These are phyloP conservation scores for Syzygium grande DNA, from an alignment of 345 rosid species.

Conservation along the genomic window DNA sequence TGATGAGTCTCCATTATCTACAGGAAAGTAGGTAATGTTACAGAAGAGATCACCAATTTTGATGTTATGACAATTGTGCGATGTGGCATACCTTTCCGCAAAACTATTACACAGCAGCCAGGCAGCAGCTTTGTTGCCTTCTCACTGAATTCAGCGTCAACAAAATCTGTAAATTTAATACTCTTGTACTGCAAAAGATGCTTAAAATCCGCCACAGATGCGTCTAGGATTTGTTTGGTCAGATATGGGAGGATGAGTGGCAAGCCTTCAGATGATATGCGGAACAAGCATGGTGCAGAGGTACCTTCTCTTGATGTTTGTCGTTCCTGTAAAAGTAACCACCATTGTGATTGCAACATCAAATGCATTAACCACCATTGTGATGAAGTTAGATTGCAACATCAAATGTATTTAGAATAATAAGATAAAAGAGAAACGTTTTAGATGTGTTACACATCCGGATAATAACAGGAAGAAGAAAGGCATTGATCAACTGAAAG, in stretches of 20 bases:
- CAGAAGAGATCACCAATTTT: background rate
- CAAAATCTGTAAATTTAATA: constrained; percentile 63
- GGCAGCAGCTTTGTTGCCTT: constrained; percentile 64
- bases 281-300: constrained; percentile 62
- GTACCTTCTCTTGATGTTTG: constrained; percentile 84
- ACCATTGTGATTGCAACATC: background rate
- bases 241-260: constrained; percentile 81
- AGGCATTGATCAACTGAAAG: background rate
- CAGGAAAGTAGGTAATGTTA: background rate
- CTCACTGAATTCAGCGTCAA: constrained; percentile 52
- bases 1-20: constrained; percentile 27
- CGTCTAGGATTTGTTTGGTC: constrained; percentile 67
- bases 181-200: constrained; percentile 74
- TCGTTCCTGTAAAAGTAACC: constrained; percentile 43
- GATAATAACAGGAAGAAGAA: background rate
- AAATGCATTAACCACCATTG: background rate
- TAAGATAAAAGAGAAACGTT: background rate
- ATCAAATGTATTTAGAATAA: background rate
- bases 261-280: constrained; percentile 94
- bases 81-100: constrained; percentile 40
- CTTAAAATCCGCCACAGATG: constrained; percentile 66
- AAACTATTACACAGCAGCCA: constrained; percentile 79
- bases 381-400: background rate
- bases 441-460: background rate
- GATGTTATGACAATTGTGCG: background rate